Percentiles rank a stretch among this genome's conserved stretches.
phyloP scores from a whole-genome alignment of 192 early-diverging fungal species.

The Linnemannia exigua region DNA sequence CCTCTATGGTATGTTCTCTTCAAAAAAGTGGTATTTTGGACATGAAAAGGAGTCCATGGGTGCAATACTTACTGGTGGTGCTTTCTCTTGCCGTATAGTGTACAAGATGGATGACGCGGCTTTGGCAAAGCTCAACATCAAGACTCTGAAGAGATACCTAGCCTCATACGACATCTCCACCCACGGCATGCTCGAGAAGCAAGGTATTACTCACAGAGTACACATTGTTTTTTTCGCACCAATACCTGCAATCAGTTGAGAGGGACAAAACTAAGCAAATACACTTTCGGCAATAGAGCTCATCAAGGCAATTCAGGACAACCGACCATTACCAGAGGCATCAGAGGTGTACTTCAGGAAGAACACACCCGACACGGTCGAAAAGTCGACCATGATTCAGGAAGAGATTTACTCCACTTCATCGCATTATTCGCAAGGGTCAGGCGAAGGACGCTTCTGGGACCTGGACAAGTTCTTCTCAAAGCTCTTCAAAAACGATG shows the following conservation, averaged over 20 bases:
- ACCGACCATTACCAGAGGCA: constrained; percentile 22
- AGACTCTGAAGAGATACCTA: constrained; percentile 40
- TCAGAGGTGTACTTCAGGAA: constrained; percentile 36
- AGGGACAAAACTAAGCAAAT: background rate
- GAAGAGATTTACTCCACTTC: constrained; percentile 18
- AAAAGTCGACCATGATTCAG: constrained; percentile 8
- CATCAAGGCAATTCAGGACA: constrained; percentile 33
- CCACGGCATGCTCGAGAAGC: constrained; percentile 28
- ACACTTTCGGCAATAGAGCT: constrained; percentile 15
- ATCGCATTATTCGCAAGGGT: background rate
- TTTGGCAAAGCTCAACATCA: constrained; percentile 33
- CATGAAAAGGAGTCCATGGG: background rate
- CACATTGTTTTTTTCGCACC: too few species aligned
- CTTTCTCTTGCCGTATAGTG: constrained; percentile 3
- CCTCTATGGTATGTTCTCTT: constrained; percentile 25
- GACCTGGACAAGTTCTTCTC: constrained; percentile 53
- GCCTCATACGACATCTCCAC: constrained; percentile 35
- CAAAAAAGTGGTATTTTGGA: background rate
- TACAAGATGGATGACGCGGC: constrained; percentile 31
- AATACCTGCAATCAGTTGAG: background rate
- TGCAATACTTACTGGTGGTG: background rate
- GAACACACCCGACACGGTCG: constrained; percentile 33
- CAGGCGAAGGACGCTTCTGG: background rate
- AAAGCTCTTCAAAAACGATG: constrained; percentile 19
- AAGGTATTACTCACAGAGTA: constrained; percentile 12